Evolutionary conservation across 192 early-diverging fungal species (phyloP).

Genomic region (Neocallimastix lanati): DNA sequence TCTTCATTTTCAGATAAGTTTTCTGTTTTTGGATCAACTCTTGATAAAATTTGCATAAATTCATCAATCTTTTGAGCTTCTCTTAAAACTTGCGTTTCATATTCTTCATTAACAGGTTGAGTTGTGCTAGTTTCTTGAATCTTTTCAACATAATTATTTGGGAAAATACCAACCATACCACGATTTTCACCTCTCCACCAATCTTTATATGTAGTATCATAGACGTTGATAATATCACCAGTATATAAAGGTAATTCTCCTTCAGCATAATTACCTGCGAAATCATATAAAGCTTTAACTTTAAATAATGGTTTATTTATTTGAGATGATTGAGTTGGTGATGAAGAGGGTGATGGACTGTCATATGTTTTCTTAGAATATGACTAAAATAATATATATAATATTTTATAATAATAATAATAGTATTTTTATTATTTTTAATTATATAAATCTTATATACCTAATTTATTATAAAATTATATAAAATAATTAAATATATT

Average conservation of each 20-base stretch:
- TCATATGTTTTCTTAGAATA: not conserved
- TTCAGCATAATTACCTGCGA: conserved; percentile 55
- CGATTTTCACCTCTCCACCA: conserved; percentile 95
- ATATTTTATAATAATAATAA: no score
- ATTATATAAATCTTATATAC: no score
- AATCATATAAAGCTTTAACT: conserved; percentile 88
- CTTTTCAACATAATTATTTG: conserved; percentile 82
- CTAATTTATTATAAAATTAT: no score
- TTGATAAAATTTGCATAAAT: conserved; percentile 52
- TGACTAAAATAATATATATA: not conserved
- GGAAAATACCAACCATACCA: conserved; percentile 85
- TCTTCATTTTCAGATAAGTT: conserved; percentile 76
- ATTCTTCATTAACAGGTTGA: conserved; percentile 33
- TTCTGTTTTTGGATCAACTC: conserved; percentile 59
- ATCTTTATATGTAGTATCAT: conserved; percentile 83
- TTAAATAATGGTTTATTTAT: conserved; percentile 34
- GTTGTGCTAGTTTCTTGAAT: conserved; percentile 29
- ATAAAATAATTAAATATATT: no score
- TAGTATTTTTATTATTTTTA: no score
- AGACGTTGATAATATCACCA: conserved; percentile 74
- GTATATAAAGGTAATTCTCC: conserved; percentile 79
- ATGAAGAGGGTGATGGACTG: not conserved
- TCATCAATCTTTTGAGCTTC: conserved; percentile 57
- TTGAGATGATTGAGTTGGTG: not conserved
- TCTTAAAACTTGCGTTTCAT: conserved; percentile 46